A percentile compares a stretch with the other conserved stretches of the same genome.
Evolutionary conservation across 2,329 filamentous ascomycete species (phyloP).

Genomic region (Fusarium sororula): DNA sequence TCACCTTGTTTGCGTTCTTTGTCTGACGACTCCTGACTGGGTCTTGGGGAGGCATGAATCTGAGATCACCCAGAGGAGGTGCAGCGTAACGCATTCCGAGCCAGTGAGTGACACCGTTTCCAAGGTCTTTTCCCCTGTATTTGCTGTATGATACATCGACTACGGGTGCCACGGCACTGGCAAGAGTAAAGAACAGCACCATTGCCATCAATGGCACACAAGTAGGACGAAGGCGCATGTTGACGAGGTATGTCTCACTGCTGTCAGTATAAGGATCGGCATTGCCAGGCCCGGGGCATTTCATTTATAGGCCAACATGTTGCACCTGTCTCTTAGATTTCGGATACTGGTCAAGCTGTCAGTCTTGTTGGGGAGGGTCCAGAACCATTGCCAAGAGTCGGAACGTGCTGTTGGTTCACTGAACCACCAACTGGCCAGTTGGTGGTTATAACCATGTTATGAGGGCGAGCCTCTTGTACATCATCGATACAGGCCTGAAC

Average conservation of each 20-base stretch:
- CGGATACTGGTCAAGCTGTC: background rate
- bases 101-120: constrained; percentile 73
- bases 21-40: constrained; percentile 58
- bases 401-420: background rate
- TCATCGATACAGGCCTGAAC: background rate
- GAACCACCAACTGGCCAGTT: background rate
- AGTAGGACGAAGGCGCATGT: background rate
- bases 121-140: constrained; percentile 65
- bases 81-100: constrained; percentile 79
- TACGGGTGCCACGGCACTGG: constrained; percentile 11
- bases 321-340: background rate
- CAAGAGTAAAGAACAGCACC: constrained; percentile 10
- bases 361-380: background rate
- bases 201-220: background rate
- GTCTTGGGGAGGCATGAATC: constrained; percentile 75
- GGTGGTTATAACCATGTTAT: background rate
- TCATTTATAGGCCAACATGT: background rate
- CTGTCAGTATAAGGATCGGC: background rate
- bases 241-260: background rate
- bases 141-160: constrained; percentile 74
- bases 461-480: background rate
- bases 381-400: background rate
- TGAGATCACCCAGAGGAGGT: constrained; percentile 69
- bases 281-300: background rate
- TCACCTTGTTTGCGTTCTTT: constrained; percentile 63